A percentile compares a stretch with the other conserved stretches of the same genome.
Conservation (phyloP, 176 grass and related monocot genomes). For the Avena atlantica region DNA sequence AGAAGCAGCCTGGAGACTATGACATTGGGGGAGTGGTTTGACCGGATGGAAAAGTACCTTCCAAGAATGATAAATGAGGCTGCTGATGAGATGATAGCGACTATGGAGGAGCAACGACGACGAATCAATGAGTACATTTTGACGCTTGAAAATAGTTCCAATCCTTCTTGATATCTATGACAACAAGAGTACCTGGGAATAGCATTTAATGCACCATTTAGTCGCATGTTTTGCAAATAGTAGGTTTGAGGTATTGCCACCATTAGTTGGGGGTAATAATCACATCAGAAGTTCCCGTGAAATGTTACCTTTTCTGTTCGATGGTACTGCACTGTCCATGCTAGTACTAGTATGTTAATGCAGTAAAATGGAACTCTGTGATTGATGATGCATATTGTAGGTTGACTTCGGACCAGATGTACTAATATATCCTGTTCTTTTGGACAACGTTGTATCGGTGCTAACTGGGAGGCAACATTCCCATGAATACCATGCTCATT, state of each 20-base stretch:
- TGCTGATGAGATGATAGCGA: conserved; percentile 55
- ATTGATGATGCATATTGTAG: conserved; percentile 20
- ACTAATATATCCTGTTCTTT: neutral
- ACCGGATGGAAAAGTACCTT: conserved; percentile 56
- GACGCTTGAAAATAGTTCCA: conserved; percentile 26
- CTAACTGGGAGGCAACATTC: neutral
- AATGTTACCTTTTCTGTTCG: conserved; percentile 6
- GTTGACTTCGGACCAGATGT: conserved; percentile 9
- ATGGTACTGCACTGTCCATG: neutral
- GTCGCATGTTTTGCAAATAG: conserved; percentile 6
- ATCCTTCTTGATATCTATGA: conserved; percentile 28
- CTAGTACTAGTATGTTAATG: conserved; percentile 19
- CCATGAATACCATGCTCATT: neutral
- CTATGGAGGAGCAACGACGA: conserved; percentile 53
- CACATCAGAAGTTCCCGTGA: neutral
- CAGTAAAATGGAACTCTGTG: neutral
- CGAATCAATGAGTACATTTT: conserved; percentile 51
- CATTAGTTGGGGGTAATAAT: neutral
- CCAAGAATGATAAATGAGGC: conserved; percentile 56
- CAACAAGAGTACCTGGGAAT: neutral
- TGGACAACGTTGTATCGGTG: conserved; percentile 10
- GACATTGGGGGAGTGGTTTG: conserved; percentile 87
- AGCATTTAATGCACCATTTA: neutral
- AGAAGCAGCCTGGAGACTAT: conserved; percentile 62
- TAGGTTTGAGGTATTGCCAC: conserved; percentile 18